These are phyloP conservation scores for Bacidia rubella DNA, from an alignment of 495 filamentous ascomycete species.

Conservation along the genomic window DNA sequence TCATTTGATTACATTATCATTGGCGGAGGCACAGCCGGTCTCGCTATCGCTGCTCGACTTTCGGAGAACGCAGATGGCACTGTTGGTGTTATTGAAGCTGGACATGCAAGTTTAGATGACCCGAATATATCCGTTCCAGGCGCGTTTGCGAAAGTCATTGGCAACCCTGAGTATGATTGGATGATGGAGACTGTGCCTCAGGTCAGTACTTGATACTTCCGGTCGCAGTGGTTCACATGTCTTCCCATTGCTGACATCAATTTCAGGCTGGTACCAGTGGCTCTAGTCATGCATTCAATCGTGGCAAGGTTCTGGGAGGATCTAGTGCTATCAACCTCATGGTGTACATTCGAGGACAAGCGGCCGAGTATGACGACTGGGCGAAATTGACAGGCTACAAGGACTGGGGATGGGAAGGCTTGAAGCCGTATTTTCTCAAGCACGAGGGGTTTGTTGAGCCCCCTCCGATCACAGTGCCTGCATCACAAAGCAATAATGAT, in stretches of 20 bases:
- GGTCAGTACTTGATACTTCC: not conserved
- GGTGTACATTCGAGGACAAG: constrained; percentile 22
- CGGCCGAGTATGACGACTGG: constrained; percentile 33
- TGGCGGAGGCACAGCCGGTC: constrained; percentile 28
- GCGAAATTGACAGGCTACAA: constrained; percentile 30
- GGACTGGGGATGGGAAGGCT: constrained; percentile 30
- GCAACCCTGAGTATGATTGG: constrained; percentile 21
- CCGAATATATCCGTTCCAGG: constrained; percentile 2
- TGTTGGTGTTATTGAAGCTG: constrained; percentile 44
- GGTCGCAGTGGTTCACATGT: not conserved
- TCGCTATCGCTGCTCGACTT: constrained; percentile 29
- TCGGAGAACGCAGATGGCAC: constrained; percentile 21
- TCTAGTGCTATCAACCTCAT: constrained; percentile 37
- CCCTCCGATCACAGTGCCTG: constrained; percentile 3
- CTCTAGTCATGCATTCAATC: constrained; percentile 20
- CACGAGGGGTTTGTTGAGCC: constrained; percentile 13
- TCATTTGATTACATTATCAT: constrained; percentile 27
- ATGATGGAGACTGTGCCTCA: constrained; percentile 14
- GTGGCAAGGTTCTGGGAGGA: constrained; percentile 42
- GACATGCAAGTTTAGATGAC: constrained; percentile 16
- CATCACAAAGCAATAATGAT: not conserved
- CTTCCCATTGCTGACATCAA: not conserved
- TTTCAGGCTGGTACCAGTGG: constrained; percentile 4
- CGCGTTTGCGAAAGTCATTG: constrained; percentile 1
- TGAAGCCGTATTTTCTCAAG: constrained; percentile 32